These are phyloP conservation scores for Cotoneaster glaucophyllus DNA, from an alignment of 306 rosid species.

Conservation along the genomic window DNA sequence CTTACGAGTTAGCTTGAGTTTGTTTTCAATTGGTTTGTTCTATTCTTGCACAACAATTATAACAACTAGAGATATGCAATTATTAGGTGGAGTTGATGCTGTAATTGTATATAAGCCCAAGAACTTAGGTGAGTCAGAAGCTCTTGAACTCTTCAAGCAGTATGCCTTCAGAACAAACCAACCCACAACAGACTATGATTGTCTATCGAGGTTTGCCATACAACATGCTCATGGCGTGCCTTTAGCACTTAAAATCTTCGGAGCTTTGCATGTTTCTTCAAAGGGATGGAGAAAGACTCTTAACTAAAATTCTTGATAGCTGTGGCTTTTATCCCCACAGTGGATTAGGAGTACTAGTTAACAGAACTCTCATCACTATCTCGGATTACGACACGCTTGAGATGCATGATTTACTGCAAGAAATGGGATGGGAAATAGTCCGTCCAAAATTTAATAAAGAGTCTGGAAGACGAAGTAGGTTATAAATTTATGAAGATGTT, in stretches of 20 bases:
- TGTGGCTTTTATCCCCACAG: slow-evolving; percentile 18
- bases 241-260: not conserved
- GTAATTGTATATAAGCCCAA: not conserved
- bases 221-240: slow-evolving; percentile 1
- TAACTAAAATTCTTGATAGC: slow-evolving; percentile 8
- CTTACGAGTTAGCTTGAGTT: too few species aligned
- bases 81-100: not conserved
- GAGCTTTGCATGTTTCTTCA: slow-evolving; percentile 35
- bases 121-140: not conserved
- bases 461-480: not conserved
- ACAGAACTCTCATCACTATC: slow-evolving; percentile 15
- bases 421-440: not conserved
- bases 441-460: not conserved
- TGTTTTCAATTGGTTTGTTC: too few species aligned
- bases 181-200: not conserved
- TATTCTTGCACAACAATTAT: slow-evolving; percentile 10
- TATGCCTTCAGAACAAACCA: slow-evolving; percentile 2
- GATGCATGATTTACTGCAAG: not conserved
- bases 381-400: not conserved
- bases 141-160: slow-evolving; percentile 6
- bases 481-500: not conserved
- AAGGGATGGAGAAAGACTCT: slow-evolving; percentile 17
- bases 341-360: slow-evolving; percentile 25
- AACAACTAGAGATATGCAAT: slow-evolving; percentile 13
- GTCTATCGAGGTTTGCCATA: not conserved